Conservation (phyloP, 768 basidiomycete species). For the Chalciporus chontae region DNA sequence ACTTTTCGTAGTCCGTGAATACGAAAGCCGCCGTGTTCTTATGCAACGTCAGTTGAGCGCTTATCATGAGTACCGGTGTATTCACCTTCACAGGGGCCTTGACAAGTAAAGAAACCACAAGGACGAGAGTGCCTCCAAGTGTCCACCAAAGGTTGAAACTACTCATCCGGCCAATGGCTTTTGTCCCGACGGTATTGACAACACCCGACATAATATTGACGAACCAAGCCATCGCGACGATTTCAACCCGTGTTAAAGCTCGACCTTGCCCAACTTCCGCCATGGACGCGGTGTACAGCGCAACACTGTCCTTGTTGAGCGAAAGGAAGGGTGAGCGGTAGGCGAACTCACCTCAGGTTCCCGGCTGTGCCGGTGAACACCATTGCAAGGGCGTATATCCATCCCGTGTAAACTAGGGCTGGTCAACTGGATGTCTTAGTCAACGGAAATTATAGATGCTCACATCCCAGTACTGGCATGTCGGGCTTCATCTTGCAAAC, state of each 20-base stretch:
- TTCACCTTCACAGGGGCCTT: constrained; percentile 51
- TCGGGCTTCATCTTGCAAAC: constrained; percentile 59
- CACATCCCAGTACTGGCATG: constrained; percentile 50
- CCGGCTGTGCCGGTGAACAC: constrained; percentile 57
- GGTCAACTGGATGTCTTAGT: neutral
- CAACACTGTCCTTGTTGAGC: constrained; percentile 33
- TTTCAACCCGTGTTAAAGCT: constrained; percentile 45
- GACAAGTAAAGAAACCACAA: constrained; percentile 54
- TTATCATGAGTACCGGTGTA: neutral
- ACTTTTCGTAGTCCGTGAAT: constrained; percentile 58
- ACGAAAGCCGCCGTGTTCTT: constrained; percentile 54
- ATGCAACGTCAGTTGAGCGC: neutral
- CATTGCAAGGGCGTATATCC: constrained; percentile 61
- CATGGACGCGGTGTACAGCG: constrained; percentile 52
- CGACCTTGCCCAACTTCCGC: constrained; percentile 46
- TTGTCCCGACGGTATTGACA: constrained; percentile 54
- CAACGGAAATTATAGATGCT: constrained; percentile 15
- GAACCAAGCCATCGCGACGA: constrained; percentile 53
- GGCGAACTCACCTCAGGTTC: constrained; percentile 42
- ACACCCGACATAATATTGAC: constrained; percentile 53
- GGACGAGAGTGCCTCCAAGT: constrained; percentile 51
- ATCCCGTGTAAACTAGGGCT: constrained; percentile 44
- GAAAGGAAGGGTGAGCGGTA: neutral
- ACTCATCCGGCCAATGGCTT: constrained; percentile 54
- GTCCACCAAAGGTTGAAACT: constrained; percentile 61